Percentiles rank a stretch among this genome's conserved stretches.
Conservation (phyloP, 495 filamentous ascomycete genomes). For the Lentithecium fluviatile region DNA sequence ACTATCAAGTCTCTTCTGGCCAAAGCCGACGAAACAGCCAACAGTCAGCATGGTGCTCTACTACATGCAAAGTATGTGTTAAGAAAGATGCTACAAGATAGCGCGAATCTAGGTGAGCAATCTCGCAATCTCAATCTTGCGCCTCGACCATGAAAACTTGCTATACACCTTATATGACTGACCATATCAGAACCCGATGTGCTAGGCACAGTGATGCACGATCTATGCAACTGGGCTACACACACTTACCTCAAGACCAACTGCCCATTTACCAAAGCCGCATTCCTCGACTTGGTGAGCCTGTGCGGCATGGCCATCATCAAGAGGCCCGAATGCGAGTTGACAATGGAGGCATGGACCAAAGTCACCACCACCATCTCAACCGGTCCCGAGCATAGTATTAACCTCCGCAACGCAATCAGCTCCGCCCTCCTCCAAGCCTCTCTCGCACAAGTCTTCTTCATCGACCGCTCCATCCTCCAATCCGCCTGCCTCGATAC, state of each 20-base stretch:
- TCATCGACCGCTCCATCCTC: neutral
- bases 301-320: constrained; percentile 9
- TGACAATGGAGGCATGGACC: constrained; percentile 5
- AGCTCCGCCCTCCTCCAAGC: neutral
- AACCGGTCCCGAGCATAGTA: neutral
- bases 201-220: neutral
- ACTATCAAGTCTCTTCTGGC: neutral
- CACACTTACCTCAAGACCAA: neutral
- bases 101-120: too few species aligned
- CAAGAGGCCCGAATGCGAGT: neutral
- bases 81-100: neutral
- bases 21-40: constrained; percentile 47
- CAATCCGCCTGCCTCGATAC: neutral
- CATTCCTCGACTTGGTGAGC: constrained; percentile 28
- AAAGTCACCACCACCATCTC: neutral
- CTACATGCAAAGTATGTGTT: constrained; percentile 54
- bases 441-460: neutral
- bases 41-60: constrained; percentile 62
- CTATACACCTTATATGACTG: neutral
- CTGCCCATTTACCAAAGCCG: constrained; percentile 31
- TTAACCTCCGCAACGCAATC: neutral
- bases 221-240: neutral
- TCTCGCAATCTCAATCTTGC: too few species aligned
- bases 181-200: neutral
- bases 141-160: neutral